Evolutionary conservation across 164 flowering plant genomes (phyloP), one percentile per base, ranked within the genome.

Genomic region (Vitis rupestris): DNA sequence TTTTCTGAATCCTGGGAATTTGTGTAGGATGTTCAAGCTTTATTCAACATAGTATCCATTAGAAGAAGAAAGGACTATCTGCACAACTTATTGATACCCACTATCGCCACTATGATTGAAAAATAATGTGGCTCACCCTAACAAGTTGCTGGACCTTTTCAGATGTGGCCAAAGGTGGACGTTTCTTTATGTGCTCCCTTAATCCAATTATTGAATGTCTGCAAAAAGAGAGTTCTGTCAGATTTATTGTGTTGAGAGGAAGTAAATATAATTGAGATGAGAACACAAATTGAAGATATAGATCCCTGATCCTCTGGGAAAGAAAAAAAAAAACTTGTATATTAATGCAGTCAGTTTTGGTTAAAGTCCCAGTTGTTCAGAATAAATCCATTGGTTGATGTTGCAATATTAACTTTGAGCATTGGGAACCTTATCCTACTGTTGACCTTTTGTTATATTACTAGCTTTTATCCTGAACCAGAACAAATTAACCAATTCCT

Each of bases 121-220:
- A 56, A 23, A 30, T 14, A 17, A 61, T 53, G 50, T 63, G 61
- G 50, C 89, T 80, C 76, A 96, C 99, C 92, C 88, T 82, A 53
- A 92, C 90, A 82, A 85, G 82, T 76, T 90, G 99, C 80, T 93
- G 99, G 79, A 96, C 97, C 80, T 96, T 96, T 75, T 96, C 99
- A 57, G 98, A 71, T 74, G 98, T 96, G 75, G 98, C 99, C 59
- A 94, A 68, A 8, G 98, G 94, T 53, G 99, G 97, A 6, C 98
- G 94, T 72, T 93, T 96, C 82, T 91, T 94, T 62, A 96, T 96
- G 73, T 96, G 99, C 82, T 96, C 99, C 80, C 99, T 87, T 80
- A 96, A 61, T 67, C 88, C 87, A 72, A 82, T 63, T 65, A 94
- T 81, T 11, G 99, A 96, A 77, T 85, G 85, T 71, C 99, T 96